Conservation (phyloP, 371 early-diverging fungal genomes). For the Mortierella sp. region DNA sequence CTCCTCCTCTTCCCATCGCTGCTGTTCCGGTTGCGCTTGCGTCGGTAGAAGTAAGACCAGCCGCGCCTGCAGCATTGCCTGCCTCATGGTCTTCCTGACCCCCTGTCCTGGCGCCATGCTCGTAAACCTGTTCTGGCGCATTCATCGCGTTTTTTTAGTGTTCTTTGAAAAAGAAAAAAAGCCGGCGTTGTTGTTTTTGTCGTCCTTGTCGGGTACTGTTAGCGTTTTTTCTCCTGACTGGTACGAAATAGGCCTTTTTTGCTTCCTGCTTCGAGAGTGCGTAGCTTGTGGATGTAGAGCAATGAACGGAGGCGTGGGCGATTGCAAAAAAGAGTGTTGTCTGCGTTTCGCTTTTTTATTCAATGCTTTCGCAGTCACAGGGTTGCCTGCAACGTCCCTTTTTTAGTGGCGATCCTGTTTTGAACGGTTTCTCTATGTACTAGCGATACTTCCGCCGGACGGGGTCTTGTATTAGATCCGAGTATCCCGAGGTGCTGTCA, state of each 20-base stretch:
- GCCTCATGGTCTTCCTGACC: background rate
- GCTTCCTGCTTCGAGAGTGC: background rate
- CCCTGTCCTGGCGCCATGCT: background rate
- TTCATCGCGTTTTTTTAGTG: conserved; percentile 8
- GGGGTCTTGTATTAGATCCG: conserved; percentile 24
- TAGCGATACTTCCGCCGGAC: conserved; percentile 33
- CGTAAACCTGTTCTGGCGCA: conserved; percentile 9
- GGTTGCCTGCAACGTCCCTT: background rate
- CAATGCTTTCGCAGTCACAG: background rate
- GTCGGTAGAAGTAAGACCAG: background rate
- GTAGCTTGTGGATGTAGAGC: background rate
- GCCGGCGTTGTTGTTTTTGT: background rate
- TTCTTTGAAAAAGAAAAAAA: background rate
- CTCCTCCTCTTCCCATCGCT: conserved; percentile 8
- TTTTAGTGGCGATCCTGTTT: background rate
- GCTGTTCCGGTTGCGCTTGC: background rate
- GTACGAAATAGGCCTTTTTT: too few relatives aligned
- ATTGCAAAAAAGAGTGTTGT: background rate
- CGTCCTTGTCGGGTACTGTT: background rate
- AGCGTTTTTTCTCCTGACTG: too few relatives aligned
- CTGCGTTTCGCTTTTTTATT: background rate
- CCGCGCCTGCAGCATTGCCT: background rate
- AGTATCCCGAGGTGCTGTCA: background rate
- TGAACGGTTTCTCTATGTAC: background rate
- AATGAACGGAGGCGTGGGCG: background rate